A percentile compares a stretch with the other conserved stretches of the same genome.
Evolutionary conservation across 2,329 filamentous ascomycete genomes (phyloP).

Genomic region (Diaporthe nobilis): DNA sequence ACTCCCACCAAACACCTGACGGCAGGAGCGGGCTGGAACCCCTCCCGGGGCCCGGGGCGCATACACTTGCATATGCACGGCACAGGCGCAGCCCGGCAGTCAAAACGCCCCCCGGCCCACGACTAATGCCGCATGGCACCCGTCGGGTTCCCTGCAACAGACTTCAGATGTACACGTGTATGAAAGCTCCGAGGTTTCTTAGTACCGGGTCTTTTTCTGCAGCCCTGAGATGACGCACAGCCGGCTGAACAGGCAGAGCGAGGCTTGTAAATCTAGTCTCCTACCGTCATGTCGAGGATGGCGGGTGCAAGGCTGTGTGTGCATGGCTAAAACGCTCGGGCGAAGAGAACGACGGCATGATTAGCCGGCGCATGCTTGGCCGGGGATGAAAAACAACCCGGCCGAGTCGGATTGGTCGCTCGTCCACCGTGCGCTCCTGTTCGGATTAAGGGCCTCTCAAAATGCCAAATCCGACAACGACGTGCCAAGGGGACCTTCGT

Average conservation of each 20-base stretch:
- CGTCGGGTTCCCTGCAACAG: conserved; percentile 4
- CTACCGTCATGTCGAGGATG: background rate
- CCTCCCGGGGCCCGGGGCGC: background rate
- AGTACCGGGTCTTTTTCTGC: background rate
- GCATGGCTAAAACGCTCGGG: background rate
- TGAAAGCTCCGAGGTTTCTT: background rate
- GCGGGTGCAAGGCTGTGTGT: too few species aligned
- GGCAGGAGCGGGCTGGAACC: background rate
- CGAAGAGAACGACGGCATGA: background rate
- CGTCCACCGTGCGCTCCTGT: background rate
- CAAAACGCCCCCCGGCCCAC: conserved; percentile 15
- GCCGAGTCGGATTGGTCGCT: background rate
- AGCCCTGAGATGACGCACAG: background rate
- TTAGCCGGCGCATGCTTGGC: background rate
- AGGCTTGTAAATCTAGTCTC: background rate
- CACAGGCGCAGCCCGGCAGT: conserved; percentile 29
- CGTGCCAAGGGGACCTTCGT: background rate
- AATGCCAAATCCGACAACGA: background rate
- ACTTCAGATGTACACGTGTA: conserved; percentile 1
- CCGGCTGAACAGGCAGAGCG: background rate
- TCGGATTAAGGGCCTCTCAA: background rate
- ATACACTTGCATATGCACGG: conserved; percentile 21
- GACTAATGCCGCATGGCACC: background rate
- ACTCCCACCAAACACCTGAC: background rate
- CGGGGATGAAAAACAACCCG: background rate